Conservation (phyloP, 495 filamentous ascomycete species). For the Hypoxylon trugodes region DNA sequence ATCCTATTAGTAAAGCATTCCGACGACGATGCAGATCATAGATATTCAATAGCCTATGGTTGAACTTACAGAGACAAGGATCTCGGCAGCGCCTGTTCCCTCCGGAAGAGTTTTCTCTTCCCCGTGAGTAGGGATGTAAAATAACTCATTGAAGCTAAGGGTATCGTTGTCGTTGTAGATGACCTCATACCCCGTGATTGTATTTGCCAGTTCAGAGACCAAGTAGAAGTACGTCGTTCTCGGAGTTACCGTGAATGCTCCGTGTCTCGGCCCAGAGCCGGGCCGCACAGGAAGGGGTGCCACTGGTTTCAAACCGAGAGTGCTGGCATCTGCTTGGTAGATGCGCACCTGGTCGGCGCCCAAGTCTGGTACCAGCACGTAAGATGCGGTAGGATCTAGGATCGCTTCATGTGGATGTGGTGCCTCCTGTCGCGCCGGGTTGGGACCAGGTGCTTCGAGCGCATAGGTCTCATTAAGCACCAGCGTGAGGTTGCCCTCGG, state of each 20-base stretch:
- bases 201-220: conserved; percentile 68
- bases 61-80: conserved; percentile 63
- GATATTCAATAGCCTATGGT: neutral
- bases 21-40: neutral
- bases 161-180: conserved; percentile 58
- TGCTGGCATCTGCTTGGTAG: conserved; percentile 60
- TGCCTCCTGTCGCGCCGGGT: conserved; percentile 64
- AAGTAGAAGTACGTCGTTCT: conserved; percentile 67
- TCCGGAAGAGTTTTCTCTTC: conserved; percentile 40
- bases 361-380: conserved; percentile 73
- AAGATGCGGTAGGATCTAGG: conserved; percentile 73
- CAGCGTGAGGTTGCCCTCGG: conserved; percentile 43
- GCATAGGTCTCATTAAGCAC: conserved; percentile 63
- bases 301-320: conserved; percentile 46
- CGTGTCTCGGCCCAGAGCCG: conserved; percentile 75
- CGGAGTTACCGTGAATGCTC: conserved; percentile 61
- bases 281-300: conserved; percentile 45
- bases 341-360: conserved; percentile 75
- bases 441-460: conserved; percentile 56
- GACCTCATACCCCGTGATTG: conserved; percentile 65
- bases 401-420: conserved; percentile 77
- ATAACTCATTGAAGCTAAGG: conserved; percentile 56
- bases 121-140: conserved; percentile 57
- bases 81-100: conserved; percentile 64
- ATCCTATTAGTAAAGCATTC: neutral